These are phyloP conservation scores for Nasturtium officinale DNA, from an alignment of 345 rosid genomes.

Conservation along the genomic window DNA sequence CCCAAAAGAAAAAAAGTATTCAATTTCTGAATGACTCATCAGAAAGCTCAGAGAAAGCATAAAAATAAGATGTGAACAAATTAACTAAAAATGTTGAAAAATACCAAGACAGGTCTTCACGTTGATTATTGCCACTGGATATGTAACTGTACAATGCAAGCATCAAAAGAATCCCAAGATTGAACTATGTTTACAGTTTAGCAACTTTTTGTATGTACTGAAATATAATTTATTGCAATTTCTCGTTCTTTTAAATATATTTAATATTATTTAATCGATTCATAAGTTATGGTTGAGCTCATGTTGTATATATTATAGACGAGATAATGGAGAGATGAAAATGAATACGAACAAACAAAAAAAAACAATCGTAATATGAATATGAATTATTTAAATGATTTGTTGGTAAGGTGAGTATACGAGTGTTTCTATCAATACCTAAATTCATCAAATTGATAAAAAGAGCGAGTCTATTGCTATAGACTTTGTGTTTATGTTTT, in stretches of 20 bases:
- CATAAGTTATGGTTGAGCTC: background rate
- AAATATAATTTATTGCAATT: background rate
- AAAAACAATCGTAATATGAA: background rate
- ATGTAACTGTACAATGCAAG: conserved; percentile 7
- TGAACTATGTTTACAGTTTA: conserved; percentile 2
- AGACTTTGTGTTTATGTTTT: background rate
- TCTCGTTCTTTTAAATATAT: background rate
- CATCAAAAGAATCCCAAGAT: background rate
- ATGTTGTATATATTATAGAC: background rate
- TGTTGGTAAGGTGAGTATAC: background rate
- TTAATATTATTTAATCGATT: background rate
- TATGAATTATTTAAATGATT: background rate
- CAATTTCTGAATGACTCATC: background rate
- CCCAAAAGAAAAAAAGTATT: background rate
- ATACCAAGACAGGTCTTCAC: conserved; percentile 2
- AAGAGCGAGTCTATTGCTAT: background rate
- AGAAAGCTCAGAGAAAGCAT: background rate
- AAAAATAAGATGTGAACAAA: background rate
- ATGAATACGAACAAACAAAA: background rate
- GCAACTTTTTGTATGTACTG: background rate
- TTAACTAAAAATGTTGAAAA: background rate
- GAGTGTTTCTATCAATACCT: background rate
- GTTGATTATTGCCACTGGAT: background rate
- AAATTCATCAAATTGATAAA: conserved; percentile 1
- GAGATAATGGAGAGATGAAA: background rate